phyloP scores from a whole-genome alignment of 2,329 filamentous ascomycete species.

The Rutstroemia sp. region DNA sequence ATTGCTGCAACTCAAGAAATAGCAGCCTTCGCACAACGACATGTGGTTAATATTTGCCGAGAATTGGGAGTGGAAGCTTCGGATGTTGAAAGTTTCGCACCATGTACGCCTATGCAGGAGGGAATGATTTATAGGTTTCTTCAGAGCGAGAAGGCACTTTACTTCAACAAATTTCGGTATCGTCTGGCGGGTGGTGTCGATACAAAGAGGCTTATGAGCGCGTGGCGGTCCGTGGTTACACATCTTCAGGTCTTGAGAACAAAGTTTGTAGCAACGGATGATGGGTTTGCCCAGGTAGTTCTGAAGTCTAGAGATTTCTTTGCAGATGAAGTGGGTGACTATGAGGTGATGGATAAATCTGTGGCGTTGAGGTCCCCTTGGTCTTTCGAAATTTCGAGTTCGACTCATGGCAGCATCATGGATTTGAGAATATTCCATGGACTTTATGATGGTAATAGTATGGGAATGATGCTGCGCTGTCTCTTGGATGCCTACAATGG shows the following conservation, averaged over 20 bases:
- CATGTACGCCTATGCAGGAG: constrained; percentile 80
- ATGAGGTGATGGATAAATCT: constrained; percentile 18
- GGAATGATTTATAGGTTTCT: constrained; percentile 73
- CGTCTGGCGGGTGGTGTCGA: constrained; percentile 40
- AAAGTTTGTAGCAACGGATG: constrained; percentile 61
- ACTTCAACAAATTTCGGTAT: constrained; percentile 72
- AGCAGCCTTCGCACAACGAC: constrained; percentile 32
- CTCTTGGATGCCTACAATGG: constrained; percentile 47
- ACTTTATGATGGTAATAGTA: constrained; percentile 77
- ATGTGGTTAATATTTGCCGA: constrained; percentile 31
- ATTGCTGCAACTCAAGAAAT: constrained; percentile 34
- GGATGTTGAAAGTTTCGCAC: constrained; percentile 65
- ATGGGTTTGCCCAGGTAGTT: constrained; percentile 71
- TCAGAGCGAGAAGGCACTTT: constrained; percentile 49
- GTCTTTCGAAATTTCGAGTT: constrained; percentile 10
- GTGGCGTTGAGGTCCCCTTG: constrained; percentile 24
- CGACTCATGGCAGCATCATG: constrained; percentile 32
- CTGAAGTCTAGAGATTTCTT: constrained; percentile 40
- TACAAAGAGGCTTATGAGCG: constrained; percentile 39
- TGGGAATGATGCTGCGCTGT: constrained; percentile 57
- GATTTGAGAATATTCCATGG: constrained; percentile 73
- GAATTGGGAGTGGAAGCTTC: constrained; percentile 42
- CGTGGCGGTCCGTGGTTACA: constrained; percentile 50
- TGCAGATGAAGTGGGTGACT: constrained; percentile 30
- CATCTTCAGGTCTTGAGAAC: constrained; percentile 62